Base-by-base conservation (phyloP, 1,284 basidiomycete genomes). In the Ustilago hordei region DNA sequence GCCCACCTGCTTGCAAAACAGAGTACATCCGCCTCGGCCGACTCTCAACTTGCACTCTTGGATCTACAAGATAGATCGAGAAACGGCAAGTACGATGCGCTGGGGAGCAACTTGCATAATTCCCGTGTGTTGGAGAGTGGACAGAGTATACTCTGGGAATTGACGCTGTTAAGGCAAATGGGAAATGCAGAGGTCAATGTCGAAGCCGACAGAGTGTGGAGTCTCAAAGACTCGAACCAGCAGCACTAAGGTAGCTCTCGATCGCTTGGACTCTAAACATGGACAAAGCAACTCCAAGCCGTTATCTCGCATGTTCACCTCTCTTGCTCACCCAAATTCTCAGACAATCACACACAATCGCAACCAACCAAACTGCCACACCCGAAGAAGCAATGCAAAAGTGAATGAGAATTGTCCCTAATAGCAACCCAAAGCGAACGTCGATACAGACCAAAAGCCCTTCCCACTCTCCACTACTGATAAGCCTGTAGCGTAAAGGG, bases 401-500 rank as follows among this genome's bases (percentile, higher is more conserved):
- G 15, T 15, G 17, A n/a, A 17, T 55, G 52, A 60, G 39, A 45
- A 45, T 45, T 62, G 66, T 68, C 66, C 66, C 54, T 62, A 32
- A 28, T 28, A 28, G 23, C 23, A 28, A 28, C 23, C 23, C 23
- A 28, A 28, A 28, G 23, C 23, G 23, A 28, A 3, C 3, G 23
- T 28, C 23, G 23, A 28, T 28, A 28, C 23, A 28, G 23, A 28
- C 23, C 23, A 28, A 28, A 28, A 28, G 35, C 9, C 39, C 3
- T 11, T 19, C 13, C 31, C 34, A 12, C 6, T 45, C 32, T 36
- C 8, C 17, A 2, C 31, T 55, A 78, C 62, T 78, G 71, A 38
- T 56, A 78, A 12, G 23, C 38, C 58, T 77, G 69, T 32, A 80
- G 32, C 31, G 60, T 60, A 53, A 81, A 81, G 36, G 80, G 80